phyloP scores from a whole-genome alignment of 257 asterid genomes.

The Fraxinus anomala region DNA sequence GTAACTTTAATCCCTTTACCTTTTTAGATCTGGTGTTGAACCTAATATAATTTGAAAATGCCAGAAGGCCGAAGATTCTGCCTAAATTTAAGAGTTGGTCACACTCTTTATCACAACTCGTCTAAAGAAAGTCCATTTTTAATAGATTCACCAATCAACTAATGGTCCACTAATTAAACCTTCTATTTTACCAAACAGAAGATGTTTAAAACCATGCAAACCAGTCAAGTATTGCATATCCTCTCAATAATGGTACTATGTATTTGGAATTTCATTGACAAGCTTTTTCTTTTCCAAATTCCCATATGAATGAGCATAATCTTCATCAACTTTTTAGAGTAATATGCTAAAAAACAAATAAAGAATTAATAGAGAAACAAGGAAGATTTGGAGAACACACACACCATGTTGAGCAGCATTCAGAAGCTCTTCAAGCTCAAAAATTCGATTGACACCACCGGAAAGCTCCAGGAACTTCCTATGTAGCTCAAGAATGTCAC shows the following conservation, averaged over 20 bases:
- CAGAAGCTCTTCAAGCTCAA: slow-evolving; percentile 91
- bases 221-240: slow-evolving; percentile 7
- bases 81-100: background rate
- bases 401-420: slow-evolving; percentile 88
- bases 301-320: background rate
- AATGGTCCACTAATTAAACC: background rate
- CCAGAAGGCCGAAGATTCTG: background rate
- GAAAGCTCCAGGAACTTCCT: slow-evolving; percentile 92
- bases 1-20: background rate
- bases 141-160: background rate
- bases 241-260: slow-evolving; percentile 19
- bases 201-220: slow-evolving; percentile 11
- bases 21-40: background rate
- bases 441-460: slow-evolving; percentile 89
- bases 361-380: slow-evolving; percentile 16
- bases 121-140: background rate
- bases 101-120: background rate
- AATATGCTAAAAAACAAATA: background rate
- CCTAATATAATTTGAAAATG: background rate
- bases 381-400: slow-evolving; percentile 20
- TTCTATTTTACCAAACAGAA: slow-evolving; percentile 10
- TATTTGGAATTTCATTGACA: slow-evolving; percentile 4
- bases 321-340: background rate
- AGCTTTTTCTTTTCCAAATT: slow-evolving; percentile 3
- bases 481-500: slow-evolving; percentile 98